Percentiles rank a stretch among this genome's conserved stretches.
Evolutionary conservation across 2,329 filamentous ascomycete genomes (phyloP).

Genomic region (Fusarium sororula): DNA sequence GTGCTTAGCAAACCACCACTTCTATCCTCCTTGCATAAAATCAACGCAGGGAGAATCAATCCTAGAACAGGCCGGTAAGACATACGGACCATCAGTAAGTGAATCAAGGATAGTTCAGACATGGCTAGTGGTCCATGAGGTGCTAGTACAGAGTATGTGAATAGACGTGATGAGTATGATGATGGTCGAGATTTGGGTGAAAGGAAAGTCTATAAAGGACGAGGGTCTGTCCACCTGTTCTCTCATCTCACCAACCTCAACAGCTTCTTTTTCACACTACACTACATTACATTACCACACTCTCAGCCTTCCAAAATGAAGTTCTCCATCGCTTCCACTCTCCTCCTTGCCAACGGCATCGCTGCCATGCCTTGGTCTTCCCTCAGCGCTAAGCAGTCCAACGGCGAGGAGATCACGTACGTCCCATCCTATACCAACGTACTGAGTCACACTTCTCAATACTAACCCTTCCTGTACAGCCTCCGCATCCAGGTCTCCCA

Average conservation of each 20-base stretch:
- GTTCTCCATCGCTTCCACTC: background rate
- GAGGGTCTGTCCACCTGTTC: rapidly evolving
- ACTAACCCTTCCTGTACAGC: rapidly evolving
- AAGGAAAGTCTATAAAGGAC: background rate
- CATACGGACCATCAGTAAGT: background rate
- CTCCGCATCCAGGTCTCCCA: slow-evolving; percentile 27
- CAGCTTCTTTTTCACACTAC: background rate
- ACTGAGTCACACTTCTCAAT: rapidly evolving
- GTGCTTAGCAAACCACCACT: rapidly evolving
- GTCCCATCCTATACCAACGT: background rate
- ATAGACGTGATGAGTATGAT: rapidly evolving
- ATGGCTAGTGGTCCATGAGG: no score
- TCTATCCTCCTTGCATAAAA: background rate
- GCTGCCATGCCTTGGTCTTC: slow-evolving; percentile 27
- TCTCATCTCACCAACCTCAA: no score
- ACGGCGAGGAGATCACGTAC: slow-evolving; percentile 30
- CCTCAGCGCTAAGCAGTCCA: background rate
- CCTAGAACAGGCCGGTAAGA: background rate
- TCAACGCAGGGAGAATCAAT: background rate
- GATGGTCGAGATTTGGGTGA: no score
- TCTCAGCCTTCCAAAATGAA: background rate
- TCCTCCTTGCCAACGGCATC: slow-evolving; percentile 17
- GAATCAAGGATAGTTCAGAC: background rate
- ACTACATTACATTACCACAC: background rate
- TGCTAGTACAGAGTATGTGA: rapidly evolving